A percentile compares a stretch with the other conserved stretches of the same genome.
These are phyloP conservation scores for Xerocomus spinulosus DNA, from an alignment of 768 basidiomycete species.

Conservation along the genomic window DNA sequence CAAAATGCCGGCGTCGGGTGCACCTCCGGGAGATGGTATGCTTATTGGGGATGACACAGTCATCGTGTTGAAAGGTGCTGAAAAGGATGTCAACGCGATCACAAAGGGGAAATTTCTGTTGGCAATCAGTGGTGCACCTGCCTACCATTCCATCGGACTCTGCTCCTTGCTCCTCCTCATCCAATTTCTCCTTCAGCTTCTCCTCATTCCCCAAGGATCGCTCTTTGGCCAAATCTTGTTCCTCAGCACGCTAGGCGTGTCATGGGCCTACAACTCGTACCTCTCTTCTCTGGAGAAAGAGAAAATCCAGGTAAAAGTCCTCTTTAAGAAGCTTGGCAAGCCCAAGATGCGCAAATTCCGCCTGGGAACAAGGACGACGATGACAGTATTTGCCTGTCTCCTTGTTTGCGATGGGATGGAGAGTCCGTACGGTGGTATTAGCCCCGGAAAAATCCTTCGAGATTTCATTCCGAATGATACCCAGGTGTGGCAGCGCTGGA, in stretches of 20 bases:
- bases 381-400: slow-evolving; percentile 23
- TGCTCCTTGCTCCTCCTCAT: slow-evolving; percentile 29
- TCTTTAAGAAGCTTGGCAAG: slow-evolving; percentile 13
- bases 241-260: slow-evolving; percentile 27
- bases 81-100: slow-evolving; percentile 29
- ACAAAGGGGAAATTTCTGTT: slow-evolving; percentile 31
- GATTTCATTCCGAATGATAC: slow-evolving; percentile 24
- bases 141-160: slow-evolving; percentile 22
- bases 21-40: slow-evolving; percentile 32
- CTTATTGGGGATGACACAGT: slow-evolving; percentile 23
- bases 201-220: slow-evolving; percentile 32
- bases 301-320: slow-evolving; percentile 21
- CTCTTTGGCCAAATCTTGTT: slow-evolving; percentile 37
- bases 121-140: slow-evolving; percentile 8
- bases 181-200: slow-evolving; percentile 33
- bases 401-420: slow-evolving; percentile 24
- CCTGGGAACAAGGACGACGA: slow-evolving; percentile 21
- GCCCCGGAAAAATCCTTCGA: slow-evolving; percentile 16
- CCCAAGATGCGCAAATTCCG: slow-evolving; percentile 18
- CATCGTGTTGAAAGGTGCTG: slow-evolving; percentile 29
- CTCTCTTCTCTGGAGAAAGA: slow-evolving; percentile 36
- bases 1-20: slow-evolving; percentile 18
- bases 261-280: slow-evolving; percentile 35
- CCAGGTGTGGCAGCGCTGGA: slow-evolving; percentile 23
- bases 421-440: slow-evolving; percentile 6